Evolutionary conservation across 148 eudicot genomes (phyloP).

Genomic region (Amaranthus palmeri): DNA sequence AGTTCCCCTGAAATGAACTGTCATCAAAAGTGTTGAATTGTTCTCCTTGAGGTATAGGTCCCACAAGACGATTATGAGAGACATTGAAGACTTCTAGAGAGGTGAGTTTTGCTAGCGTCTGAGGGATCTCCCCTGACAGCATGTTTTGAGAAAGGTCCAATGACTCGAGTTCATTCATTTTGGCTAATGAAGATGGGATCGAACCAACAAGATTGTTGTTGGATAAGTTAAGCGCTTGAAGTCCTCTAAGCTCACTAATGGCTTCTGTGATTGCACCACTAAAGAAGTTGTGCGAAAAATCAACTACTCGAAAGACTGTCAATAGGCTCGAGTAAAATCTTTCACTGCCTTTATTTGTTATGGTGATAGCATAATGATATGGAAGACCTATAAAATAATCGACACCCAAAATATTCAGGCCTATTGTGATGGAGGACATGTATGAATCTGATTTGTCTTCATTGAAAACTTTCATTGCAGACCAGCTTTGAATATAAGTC

Average conservation of each 20-base stretch:
- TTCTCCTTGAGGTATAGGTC: conserved; percentile 29
- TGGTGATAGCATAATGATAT: conserved; percentile 17
- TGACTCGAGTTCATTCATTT: conserved; percentile 22
- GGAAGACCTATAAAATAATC: too few species aligned
- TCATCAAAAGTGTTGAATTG: conserved; percentile 29
- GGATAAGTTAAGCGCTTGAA: conserved; percentile 36
- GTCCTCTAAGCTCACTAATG: conserved; percentile 25
- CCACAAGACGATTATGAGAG: conserved; percentile 31
- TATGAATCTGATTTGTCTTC: background rate
- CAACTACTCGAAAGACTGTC: conserved; percentile 20
- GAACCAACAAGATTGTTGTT: conserved; percentile 25
- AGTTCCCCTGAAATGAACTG: conserved; percentile 32
- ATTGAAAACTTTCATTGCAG: conserved; percentile 20
- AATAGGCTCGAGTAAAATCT: background rate
- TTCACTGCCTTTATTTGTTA: conserved; percentile 30
- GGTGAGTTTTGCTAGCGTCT: conserved; percentile 11
- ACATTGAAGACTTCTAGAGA: conserved; percentile 32
- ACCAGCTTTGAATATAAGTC: conserved; percentile 18
- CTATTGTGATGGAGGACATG: too few species aligned
- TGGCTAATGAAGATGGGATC: conserved; percentile 25
- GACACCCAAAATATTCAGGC: too few species aligned
- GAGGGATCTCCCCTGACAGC: conserved; percentile 42
- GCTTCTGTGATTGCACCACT: conserved; percentile 28
- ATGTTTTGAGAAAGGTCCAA: conserved; percentile 38
- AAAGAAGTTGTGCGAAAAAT: conserved; percentile 42